Evolutionary conservation across 2,329 filamentous ascomycete species (phyloP).

Genomic region (Colletotrichum salicis): DNA sequence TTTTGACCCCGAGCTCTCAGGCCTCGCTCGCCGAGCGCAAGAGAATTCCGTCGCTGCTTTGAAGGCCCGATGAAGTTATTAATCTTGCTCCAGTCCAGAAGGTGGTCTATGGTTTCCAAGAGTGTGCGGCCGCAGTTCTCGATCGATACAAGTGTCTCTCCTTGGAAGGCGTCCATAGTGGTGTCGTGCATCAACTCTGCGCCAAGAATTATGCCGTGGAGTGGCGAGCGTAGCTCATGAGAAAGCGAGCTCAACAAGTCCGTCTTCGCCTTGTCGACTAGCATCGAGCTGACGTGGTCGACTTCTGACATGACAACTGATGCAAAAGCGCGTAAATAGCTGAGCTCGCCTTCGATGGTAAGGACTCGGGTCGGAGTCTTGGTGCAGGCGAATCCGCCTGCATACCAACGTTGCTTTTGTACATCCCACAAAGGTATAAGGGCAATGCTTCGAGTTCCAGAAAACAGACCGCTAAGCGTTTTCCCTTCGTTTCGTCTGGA

Average conservation of each 20-base stretch:
- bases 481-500: constrained; percentile 41
- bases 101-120: constrained; percentile 60
- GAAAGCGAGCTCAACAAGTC: constrained; percentile 70
- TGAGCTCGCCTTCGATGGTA: constrained; percentile 58
- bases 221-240: constrained; percentile 69
- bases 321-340: constrained; percentile 61
- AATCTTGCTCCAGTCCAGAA: constrained; percentile 56
- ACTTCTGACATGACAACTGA: constrained; percentile 68
- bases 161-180: constrained; percentile 53
- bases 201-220: constrained; percentile 69
- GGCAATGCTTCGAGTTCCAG: constrained; percentile 56
- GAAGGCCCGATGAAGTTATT: constrained; percentile 43
- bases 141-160: constrained; percentile 55
- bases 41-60: constrained; percentile 7
- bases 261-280: constrained; percentile 60
- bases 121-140: constrained; percentile 57
- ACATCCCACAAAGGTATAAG: constrained; percentile 61
- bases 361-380: constrained; percentile 54
- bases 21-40: constrained; percentile 22
- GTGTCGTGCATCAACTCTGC: constrained; percentile 66
- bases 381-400: constrained; percentile 62
- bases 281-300: constrained; percentile 52
- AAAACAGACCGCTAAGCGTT: constrained; percentile 49
- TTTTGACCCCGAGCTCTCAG: constrained; percentile 17
- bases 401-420: constrained; percentile 57